These are phyloP conservation scores for Arthrobotrys sphaeroides DNA, from an alignment of 2,329 filamentous ascomycete species.

Conservation along the genomic window DNA sequence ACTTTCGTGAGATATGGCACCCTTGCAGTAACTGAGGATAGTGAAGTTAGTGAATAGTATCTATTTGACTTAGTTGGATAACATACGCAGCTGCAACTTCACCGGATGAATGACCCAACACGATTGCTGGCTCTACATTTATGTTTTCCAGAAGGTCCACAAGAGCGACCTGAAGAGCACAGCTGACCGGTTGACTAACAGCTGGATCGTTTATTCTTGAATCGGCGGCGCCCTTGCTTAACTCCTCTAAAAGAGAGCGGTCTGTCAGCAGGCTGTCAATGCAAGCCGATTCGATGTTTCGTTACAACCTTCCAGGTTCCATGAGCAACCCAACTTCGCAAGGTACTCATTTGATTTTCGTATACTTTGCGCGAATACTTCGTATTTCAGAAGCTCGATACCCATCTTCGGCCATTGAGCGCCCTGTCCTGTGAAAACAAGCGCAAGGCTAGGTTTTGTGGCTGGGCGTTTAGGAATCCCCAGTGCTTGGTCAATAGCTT, in stretches of 20 bases:
- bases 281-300: not conserved
- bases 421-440: conserved; percentile 64
- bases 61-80: not conserved
- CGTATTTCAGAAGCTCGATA: conserved; percentile 56
- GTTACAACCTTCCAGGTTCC: conserved; percentile 19
- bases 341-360: conserved; percentile 1
- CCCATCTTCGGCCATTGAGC: conserved; percentile 64
- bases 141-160: conserved; percentile 61
- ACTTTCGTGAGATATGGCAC: conserved; percentile 23
- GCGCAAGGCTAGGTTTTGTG: not conserved
- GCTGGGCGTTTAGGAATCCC: not conserved
- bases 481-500: not conserved
- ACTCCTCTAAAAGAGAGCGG: too few species aligned
- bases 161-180: conserved; percentile 67
- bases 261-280: too few species aligned
- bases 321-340: conserved; percentile 9
- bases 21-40: conserved; percentile 20
- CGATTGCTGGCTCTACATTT: conserved; percentile 59
- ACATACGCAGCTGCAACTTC: conserved; percentile 65
- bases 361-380: conserved; percentile 22
- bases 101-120: conserved; percentile 63
- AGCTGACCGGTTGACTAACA: conserved; percentile 66
- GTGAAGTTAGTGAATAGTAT: not conserved
- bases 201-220: conserved; percentile 59
- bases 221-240: not conserved